Conservation (phyloP, 805 yeast genomes). For the Candida orba region DNA sequence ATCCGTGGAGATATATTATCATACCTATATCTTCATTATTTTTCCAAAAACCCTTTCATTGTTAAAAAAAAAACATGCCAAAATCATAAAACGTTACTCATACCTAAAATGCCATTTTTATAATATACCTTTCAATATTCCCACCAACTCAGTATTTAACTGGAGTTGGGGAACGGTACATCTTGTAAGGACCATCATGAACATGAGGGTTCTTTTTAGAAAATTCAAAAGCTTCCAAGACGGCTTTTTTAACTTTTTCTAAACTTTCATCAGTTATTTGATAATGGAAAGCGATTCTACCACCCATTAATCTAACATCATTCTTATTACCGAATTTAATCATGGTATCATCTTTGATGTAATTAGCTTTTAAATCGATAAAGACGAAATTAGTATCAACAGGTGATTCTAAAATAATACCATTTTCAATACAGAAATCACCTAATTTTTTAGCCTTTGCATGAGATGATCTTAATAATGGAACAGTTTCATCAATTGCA, state of each 20-base stretch:
- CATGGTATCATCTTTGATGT: slow-evolving; percentile 50
- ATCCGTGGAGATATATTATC: background rate
- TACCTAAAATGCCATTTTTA: slow-evolving; percentile 24
- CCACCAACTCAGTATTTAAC: slow-evolving; percentile 20
- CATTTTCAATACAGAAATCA: slow-evolving; percentile 42
- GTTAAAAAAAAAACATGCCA: background rate
- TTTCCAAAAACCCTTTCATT: slow-evolving; percentile 5
- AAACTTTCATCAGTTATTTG: slow-evolving; percentile 51
- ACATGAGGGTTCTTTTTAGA: slow-evolving; percentile 47
- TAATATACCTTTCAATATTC: background rate
- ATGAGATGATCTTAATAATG: slow-evolving; percentile 42
- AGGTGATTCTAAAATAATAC: slow-evolving; percentile 61
- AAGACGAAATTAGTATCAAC: slow-evolving; percentile 82
- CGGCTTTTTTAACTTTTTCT: slow-evolving; percentile 48
- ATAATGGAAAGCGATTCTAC: slow-evolving; percentile 76
- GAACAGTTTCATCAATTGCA: slow-evolving; percentile 66
- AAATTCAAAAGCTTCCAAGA: slow-evolving; percentile 49
- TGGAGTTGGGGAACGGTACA: slow-evolving; percentile 35
- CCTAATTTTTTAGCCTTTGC: slow-evolving; percentile 44
- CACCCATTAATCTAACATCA: slow-evolving; percentile 60
- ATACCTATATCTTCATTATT: background rate
- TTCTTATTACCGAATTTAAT: slow-evolving; percentile 49
- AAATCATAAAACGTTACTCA: slow-evolving; percentile 4
- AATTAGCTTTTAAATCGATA: slow-evolving; percentile 41
- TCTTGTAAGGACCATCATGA: slow-evolving; percentile 40